These are phyloP conservation scores for Lipomyces starkeyi DNA, from an alignment of 805 yeast species.

Conservation along the genomic window DNA sequence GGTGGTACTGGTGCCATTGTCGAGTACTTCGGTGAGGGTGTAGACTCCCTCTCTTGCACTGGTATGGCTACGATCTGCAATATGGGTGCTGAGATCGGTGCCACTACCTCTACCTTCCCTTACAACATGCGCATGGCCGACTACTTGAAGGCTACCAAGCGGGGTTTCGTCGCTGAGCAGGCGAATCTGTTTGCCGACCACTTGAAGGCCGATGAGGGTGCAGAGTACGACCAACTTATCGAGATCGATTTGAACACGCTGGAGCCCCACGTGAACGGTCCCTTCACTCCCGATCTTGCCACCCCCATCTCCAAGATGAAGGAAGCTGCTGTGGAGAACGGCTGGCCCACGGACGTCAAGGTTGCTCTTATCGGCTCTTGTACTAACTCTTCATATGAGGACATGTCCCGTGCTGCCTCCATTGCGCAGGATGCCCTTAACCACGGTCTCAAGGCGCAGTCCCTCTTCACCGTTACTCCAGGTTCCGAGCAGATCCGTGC, in stretches of 20 bases:
- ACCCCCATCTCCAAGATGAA: conserved; percentile 88
- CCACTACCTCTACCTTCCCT: conserved; percentile 97
- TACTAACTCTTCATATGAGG: conserved; percentile 98
- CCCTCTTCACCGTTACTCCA: conserved; percentile 94
- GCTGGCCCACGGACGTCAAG: conserved; percentile 85
- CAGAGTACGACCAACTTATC: conserved; percentile 88
- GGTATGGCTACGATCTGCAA: conserved; percentile 99
- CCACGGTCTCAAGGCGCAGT: conserved; percentile 87
- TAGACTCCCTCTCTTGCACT: conserved; percentile 84
- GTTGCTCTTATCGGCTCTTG: conserved; percentile 98
- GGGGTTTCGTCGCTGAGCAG: conserved; percentile 80
- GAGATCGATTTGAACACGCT: conserved; percentile 85
- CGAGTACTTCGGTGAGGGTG: conserved; percentile 97
- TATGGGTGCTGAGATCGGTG: conserved; percentile 99
- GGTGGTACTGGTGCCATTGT: conserved; percentile 98
- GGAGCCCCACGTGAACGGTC: conserved; percentile 97
- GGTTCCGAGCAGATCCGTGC: conserved; percentile 99
- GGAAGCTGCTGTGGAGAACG: conserved; percentile 67
- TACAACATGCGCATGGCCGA: conserved; percentile 80
- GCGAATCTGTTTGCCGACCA: conserved; percentile 68
- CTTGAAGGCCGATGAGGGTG: conserved; percentile 84
- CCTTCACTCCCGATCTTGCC: conserved; percentile 97
- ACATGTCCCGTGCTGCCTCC: conserved; percentile 95
- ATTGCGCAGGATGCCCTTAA: conserved; percentile 84
- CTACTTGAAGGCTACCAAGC: conserved; percentile 81